phyloP scores from a whole-genome alignment of 106 monocot species.

The Triglochin maritima region DNA sequence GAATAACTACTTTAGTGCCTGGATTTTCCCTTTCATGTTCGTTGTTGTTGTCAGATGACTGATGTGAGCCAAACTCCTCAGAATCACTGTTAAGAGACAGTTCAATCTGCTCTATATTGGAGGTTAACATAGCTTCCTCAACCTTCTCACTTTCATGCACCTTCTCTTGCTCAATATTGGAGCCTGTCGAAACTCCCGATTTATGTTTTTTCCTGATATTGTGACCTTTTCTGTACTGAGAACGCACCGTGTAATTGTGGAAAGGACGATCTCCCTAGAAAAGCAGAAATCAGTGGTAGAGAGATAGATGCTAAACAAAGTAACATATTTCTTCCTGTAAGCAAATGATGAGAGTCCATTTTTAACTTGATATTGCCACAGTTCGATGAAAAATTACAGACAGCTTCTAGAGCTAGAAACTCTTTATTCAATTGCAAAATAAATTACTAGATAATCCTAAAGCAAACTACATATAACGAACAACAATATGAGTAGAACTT shows the following conservation, averaged over 20 bases:
- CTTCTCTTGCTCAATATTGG: not conserved
- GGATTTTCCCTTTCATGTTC: conserved; percentile 7
- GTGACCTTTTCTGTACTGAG: conserved; percentile 42
- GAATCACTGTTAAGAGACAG: conserved; percentile 11
- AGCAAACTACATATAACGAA: too few relatives aligned
- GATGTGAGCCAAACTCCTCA: conserved; percentile 10
- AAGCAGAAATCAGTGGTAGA: not conserved
- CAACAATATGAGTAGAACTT: too few relatives aligned
- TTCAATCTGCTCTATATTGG: conserved; percentile 15
- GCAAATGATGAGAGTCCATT: too few relatives aligned
- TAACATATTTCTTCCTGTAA: not conserved
- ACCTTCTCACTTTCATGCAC: conserved; percentile 2
- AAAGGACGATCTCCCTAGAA: conserved; percentile 87
- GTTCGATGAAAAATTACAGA: too few relatives aligned
- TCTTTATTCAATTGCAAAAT: too few relatives aligned
- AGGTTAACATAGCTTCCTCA: conserved; percentile 3
- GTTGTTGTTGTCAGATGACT: not conserved
- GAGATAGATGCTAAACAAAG: not conserved
- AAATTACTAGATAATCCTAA: too few relatives aligned
- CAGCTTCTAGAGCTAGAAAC: too few relatives aligned
- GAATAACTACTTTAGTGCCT: conserved; percentile 7
- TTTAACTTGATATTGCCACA: too few relatives aligned
- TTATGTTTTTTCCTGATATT: not conserved
- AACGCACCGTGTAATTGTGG: conserved; percentile 81
- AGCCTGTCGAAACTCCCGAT: conserved; percentile 1